Base-by-base conservation (phyloP, 2,329 filamentous ascomycete genomes). In the Fusarium armeniacum region DNA sequence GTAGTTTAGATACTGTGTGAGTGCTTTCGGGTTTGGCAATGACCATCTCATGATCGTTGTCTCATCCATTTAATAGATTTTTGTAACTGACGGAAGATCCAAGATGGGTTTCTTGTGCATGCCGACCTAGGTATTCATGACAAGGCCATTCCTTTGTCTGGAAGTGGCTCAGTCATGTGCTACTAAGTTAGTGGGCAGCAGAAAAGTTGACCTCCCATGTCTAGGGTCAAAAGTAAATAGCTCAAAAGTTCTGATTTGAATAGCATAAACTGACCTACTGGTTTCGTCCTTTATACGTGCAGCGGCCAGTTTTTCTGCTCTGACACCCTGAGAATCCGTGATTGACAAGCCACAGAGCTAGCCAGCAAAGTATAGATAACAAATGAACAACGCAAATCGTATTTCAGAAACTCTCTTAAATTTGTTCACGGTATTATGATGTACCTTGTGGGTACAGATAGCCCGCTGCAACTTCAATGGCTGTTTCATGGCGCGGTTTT, bases 401-500 rank as follows among this genome's bases (percentile, higher is more conserved):
- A 7, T 16, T 28, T 18, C 15, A 2, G 8, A 26, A 44, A 7
- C 15, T 28, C 16, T 44, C 16, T 18, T 11, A 3, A 26, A 18
- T 1, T 16, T 5, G 6, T 16, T 12, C 16, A 18, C 6, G 15
- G 26, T 28, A 18, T 5, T 11, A 22, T 24, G 15, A 15, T 32
- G 15, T 46, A 33, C 22, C 16, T 46, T 58, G 22, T 50, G 44
- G 22, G 9, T n/a, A 35, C 33, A 11, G 30, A 12, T 30, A 16
- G 26, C 15, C 49, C 22, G 32, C 36, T n/a, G 24, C 13, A 38
- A 40, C 8, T 28, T 51, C 24, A 30, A 40, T 15, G 28, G 58
- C 33, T 53, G n/a, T 43, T 46, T 30, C 45, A 40, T 56, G 30
- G 43, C 45, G 57, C 73, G 63, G 67, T 67, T 70, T 70, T 58